Evolutionary conservation across 2,329 filamentous ascomycete species (phyloP).

Genomic region (Exserohilum rostratum): DNA sequence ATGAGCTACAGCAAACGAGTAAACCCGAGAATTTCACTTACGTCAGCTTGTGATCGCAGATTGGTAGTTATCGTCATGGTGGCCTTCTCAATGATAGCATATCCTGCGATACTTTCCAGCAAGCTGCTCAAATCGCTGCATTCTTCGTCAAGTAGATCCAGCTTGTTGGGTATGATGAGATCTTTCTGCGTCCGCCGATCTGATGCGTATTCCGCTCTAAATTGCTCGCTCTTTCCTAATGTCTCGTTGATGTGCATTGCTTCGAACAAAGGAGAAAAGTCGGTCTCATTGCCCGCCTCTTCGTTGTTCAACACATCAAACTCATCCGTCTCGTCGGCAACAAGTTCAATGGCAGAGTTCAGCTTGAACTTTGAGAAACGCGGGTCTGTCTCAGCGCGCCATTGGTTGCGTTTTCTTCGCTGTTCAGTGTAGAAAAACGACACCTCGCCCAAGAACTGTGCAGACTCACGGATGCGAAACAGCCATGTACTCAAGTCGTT

Average conservation of each 20-base stretch:
- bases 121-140: conserved; percentile 86
- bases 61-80: conserved; percentile 88
- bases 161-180: conserved; percentile 75
- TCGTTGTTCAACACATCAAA: conserved; percentile 96
- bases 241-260: conserved; percentile 96
- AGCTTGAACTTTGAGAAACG: conserved; percentile 85
- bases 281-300: conserved; percentile 77
- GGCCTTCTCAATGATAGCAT: conserved; percentile 93
- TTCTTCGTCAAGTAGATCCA: conserved; percentile 82
- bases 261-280: conserved; percentile 93
- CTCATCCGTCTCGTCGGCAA: conserved; percentile 93
- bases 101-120: conserved; percentile 91
- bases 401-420: conserved; percentile 79
- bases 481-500: conserved; percentile 96
- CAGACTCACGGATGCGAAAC: conserved; percentile 91
- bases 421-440: conserved; percentile 96
- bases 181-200: conserved; percentile 93
- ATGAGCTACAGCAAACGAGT: background rate
- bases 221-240: conserved; percentile 88
- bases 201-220: conserved; percentile 87
- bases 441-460: conserved; percentile 93
- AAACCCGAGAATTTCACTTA: conserved; percentile 50
- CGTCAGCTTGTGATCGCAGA: conserved; percentile 79
- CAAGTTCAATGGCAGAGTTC: conserved; percentile 93
- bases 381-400: conserved; percentile 75